Conservation (phyloP, 2,329 filamentous ascomycete genomes). For the Sporothrix euskadiensis region DNA sequence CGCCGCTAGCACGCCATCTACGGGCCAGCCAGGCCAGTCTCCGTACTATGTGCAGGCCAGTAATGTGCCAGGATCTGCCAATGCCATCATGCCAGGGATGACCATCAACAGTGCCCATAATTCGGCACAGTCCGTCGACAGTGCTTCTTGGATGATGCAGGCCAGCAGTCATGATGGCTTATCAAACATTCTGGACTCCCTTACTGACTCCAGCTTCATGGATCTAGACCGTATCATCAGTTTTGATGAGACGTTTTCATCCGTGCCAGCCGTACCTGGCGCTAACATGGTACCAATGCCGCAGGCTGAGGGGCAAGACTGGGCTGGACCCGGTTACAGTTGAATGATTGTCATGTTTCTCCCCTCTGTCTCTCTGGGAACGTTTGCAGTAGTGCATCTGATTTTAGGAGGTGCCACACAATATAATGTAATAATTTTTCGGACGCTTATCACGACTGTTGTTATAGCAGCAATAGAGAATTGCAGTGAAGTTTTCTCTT, state of each 20-base stretch:
- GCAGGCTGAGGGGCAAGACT: background rate
- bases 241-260: background rate
- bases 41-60: background rate
- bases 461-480: too few relatives aligned
- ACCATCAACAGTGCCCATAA: background rate
- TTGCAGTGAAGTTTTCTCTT: too few relatives aligned
- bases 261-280: background rate
- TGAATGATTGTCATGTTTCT: background rate
- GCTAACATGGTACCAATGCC: background rate
- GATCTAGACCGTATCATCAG: slow-evolving; percentile 13
- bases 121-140: background rate
- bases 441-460: too few relatives aligned
- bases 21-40: background rate
- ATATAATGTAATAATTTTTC: too few relatives aligned
- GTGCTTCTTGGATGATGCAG: background rate
- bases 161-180: background rate
- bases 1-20: background rate
- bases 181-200: background rate
- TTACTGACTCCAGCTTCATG: slow-evolving; percentile 13
- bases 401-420: too few relatives aligned
- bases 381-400: background rate
- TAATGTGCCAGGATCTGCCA: background rate
- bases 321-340: background rate
- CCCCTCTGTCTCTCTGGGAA: background rate
- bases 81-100: background rate